A percentile compares a stretch with the other conserved stretches of the same genome.
Conservation (phyloP, 1,284 basidiomycete genomes). For the Leccinum laetum region DNA sequence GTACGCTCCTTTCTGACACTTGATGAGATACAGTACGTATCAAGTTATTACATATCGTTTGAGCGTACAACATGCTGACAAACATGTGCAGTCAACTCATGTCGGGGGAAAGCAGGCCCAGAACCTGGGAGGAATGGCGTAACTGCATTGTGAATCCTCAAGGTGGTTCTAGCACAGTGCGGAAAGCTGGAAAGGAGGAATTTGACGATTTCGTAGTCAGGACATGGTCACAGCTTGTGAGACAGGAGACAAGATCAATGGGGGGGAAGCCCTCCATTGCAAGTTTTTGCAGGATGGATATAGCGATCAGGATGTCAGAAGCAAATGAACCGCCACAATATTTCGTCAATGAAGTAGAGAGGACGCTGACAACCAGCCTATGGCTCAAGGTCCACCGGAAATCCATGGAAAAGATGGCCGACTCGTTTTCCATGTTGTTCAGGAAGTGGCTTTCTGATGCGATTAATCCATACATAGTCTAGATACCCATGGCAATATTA, state of each 20-base stretch:
- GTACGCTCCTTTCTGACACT: background rate
- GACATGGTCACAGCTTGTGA: background rate
- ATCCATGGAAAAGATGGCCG: background rate
- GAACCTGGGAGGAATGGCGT: background rate
- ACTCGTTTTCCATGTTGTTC: background rate
- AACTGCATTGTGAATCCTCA: background rate
- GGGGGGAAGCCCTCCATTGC: background rate
- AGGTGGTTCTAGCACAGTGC: background rate
- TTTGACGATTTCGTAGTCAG: background rate
- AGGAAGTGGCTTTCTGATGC: background rate
- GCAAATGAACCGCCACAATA: background rate
- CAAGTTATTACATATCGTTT: background rate
- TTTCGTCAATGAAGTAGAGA: background rate
- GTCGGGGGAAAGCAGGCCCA: background rate
- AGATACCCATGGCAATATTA: too few species aligned
- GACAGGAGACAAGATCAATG: background rate
- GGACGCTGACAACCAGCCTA: background rate
- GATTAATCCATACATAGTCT: background rate
- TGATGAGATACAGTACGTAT: background rate
- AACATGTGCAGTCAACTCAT: background rate
- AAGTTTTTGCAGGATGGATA: background rate
- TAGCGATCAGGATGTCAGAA: background rate
- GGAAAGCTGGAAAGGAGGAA: background rate
- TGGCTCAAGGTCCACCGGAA: background rate
- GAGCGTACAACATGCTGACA: too few species aligned